Evolutionary conservation across 2,329 filamentous ascomycete genomes (phyloP).

Genomic region (Celoporthe dispersa): DNA sequence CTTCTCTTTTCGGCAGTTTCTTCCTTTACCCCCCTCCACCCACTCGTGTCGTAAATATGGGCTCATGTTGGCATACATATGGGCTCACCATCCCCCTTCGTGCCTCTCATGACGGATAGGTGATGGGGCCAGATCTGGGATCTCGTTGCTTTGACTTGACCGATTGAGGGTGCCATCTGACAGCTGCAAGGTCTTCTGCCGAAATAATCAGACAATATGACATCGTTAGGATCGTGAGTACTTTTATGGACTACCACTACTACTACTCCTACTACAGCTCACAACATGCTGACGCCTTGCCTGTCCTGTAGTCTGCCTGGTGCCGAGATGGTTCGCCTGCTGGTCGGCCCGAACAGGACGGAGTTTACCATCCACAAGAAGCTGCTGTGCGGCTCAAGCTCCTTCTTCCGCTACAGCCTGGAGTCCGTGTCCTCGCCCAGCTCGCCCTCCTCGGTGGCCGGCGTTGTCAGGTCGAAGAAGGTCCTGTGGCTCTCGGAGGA

Average conservation of each 20-base stretch:
- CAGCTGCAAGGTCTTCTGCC: slow-evolving; percentile 10
- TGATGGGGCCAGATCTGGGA: slow-evolving; percentile 7
- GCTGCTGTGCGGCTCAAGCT: slow-evolving; percentile 51
- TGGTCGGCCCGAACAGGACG: slow-evolving; percentile 48
- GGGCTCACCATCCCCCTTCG: slow-evolving; percentile 19
- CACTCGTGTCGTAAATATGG: slow-evolving; percentile 6
- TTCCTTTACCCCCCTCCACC: not conserved
- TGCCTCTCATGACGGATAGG: not conserved
- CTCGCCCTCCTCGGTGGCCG: slow-evolving; percentile 17
- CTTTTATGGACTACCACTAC: not conserved
- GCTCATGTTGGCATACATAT: slow-evolving; percentile 27
- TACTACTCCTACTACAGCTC: too few species aligned
- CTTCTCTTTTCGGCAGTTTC: not conserved
- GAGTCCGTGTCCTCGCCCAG: slow-evolving; percentile 39
- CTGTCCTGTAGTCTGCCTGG: slow-evolving; percentile 23
- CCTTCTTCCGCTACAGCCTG: slow-evolving; percentile 54
- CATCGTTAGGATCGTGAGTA: slow-evolving; percentile 22
- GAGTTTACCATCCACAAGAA: slow-evolving; percentile 49
- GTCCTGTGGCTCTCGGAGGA: slow-evolving; percentile 49
- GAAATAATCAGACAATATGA: slow-evolving; percentile 20
- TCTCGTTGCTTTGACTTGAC: slow-evolving; percentile 9
- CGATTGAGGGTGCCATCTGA: slow-evolving; percentile 8
- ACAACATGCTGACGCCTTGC: slow-evolving; percentile 15
- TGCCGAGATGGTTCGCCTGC: slow-evolving; percentile 40
- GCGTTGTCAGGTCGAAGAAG: slow-evolving; percentile 29